Percentiles rank a stretch among this genome's conserved stretches.
phyloP scores from a whole-genome alignment of 805 yeast genomes.

The Sungouiozyma ichnusensis region DNA sequence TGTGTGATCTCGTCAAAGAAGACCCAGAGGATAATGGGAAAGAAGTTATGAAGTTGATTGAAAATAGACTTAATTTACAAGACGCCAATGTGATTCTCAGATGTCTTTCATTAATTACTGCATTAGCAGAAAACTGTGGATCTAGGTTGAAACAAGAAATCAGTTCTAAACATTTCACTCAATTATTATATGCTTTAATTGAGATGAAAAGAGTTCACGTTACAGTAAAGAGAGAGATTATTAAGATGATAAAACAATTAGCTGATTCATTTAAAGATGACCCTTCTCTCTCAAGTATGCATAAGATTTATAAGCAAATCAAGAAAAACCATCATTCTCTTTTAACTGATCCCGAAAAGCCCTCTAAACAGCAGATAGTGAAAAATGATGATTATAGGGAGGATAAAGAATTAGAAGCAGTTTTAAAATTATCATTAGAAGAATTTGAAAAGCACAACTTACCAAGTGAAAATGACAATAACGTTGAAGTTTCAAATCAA shows the following conservation, averaged over 20 bases:
- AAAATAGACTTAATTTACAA: constrained; percentile 36
- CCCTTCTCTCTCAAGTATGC: constrained; percentile 64
- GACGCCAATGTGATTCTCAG: constrained; percentile 61
- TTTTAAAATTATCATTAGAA: constrained; percentile 58
- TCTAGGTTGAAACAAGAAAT: constrained; percentile 54
- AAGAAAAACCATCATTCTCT: constrained; percentile 32
- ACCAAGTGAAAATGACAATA: constrained; percentile 19
- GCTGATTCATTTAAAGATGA: constrained; percentile 56
- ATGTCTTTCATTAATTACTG: constrained; percentile 42
- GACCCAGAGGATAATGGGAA: constrained; percentile 49
- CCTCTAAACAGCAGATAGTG: constrained; percentile 43
- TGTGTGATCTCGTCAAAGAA: constrained; percentile 52
- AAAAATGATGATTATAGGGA: constrained; percentile 43
- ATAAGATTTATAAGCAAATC: constrained; percentile 46
- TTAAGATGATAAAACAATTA: constrained; percentile 60
- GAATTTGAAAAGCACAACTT: constrained; percentile 38
- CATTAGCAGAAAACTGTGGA: constrained; percentile 71
- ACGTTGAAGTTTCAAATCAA: constrained; percentile 9
- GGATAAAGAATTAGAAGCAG: constrained; percentile 72
- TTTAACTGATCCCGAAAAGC: constrained; percentile 39
- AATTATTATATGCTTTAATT: constrained; percentile 38
- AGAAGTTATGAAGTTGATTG: constrained; percentile 33
- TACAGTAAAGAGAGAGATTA: constrained; percentile 53
- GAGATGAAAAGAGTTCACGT: constrained; percentile 49
- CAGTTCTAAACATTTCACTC: constrained; percentile 46